phyloP scores from a whole-genome alignment of 208 protist species.

The Trypanosoma vivax region DNA sequence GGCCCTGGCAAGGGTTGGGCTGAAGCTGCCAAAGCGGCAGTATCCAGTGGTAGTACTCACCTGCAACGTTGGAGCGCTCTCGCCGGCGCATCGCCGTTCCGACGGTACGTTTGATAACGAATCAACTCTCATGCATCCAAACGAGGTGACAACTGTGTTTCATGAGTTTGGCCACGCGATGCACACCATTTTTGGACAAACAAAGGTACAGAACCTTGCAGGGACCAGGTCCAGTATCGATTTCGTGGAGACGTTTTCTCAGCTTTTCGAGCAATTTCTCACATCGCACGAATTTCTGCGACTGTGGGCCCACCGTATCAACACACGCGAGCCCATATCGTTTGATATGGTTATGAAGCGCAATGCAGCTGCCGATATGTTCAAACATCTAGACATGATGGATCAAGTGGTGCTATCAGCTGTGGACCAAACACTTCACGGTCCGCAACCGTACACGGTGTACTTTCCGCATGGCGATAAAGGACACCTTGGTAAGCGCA shows the following conservation, averaged over 20 bases:
- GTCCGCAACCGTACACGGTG: conserved; percentile 79
- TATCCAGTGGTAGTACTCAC: conserved; percentile 90
- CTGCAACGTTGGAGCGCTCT: conserved; percentile 71
- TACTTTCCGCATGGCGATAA: conserved; percentile 77
- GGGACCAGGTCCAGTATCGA: conserved; percentile 90
- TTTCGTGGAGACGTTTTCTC: conserved; percentile 92
- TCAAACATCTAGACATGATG: conserved; percentile 81
- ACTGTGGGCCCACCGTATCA: conserved; percentile 83
- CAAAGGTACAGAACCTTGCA: conserved; percentile 87
- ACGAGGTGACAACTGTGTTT: conserved; percentile 89
- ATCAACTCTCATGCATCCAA: conserved; percentile 72
- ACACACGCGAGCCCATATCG: conserved; percentile 84
- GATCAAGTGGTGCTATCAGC: conserved; percentile 84
- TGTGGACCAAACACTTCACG: conserved; percentile 85
- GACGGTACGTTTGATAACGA: conserved; percentile 80
- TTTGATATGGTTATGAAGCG: conserved; percentile 83
- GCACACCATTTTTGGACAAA: conserved; percentile 92
- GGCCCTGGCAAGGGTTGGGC: conserved; percentile 64
- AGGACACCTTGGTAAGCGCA: conserved; percentile 71
- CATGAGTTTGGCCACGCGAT: conserved; percentile 93
- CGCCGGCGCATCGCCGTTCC: conserved; percentile 23
- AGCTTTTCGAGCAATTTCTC: conserved; percentile 91
- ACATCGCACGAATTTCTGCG: conserved; percentile 87
- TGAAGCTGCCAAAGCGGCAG: conserved; percentile 78
- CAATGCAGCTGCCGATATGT: conserved; percentile 80